phyloP scores from a whole-genome alignment of 2,329 filamentous ascomycete species.

The Colletotrichum siamense region DNA sequence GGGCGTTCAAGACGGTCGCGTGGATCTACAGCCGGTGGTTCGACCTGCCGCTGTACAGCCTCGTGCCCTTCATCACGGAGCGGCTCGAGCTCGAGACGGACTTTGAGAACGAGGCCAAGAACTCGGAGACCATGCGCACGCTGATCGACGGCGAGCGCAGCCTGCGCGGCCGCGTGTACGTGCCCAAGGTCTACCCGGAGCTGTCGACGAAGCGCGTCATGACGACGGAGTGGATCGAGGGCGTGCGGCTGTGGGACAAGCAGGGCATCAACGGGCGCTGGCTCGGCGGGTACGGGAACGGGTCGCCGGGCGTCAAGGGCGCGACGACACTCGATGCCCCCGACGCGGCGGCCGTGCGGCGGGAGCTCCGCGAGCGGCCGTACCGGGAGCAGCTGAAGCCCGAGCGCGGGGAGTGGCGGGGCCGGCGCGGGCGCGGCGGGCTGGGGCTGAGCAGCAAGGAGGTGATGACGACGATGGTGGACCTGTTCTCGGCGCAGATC shows the following conservation, averaged over 20 bases:
- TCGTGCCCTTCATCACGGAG: slow-evolving; percentile 93
- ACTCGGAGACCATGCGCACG: slow-evolving; percentile 82
- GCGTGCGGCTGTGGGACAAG: slow-evolving; percentile 91
- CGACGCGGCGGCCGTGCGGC: slow-evolving; percentile 50
- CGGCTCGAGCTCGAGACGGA: slow-evolving; percentile 93
- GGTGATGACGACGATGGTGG: slow-evolving; percentile 96
- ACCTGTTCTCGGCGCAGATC: slow-evolving; percentile 96
- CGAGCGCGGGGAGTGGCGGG: slow-evolving; percentile 79
- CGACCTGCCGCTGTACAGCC: slow-evolving; percentile 87
- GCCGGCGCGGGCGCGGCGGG: slow-evolving; percentile 74
- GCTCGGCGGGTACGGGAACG: slow-evolving; percentile 77
- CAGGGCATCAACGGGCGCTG: slow-evolving; percentile 78
- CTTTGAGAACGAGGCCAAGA: slow-evolving; percentile 89
- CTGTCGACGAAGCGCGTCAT: slow-evolving; percentile 84
- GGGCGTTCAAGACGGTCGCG: slow-evolving; percentile 91
- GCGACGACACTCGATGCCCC: slow-evolving; percentile 61
- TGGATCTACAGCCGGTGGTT: slow-evolving; percentile 87
- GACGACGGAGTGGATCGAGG: slow-evolving; percentile 98
- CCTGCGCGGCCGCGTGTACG: slow-evolving; percentile 82
- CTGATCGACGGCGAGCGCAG: slow-evolving; percentile 79
- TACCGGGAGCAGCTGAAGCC: slow-evolving; percentile 74
- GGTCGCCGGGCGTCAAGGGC: slow-evolving; percentile 80
- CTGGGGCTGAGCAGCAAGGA: slow-evolving; percentile 83
- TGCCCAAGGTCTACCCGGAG: slow-evolving; percentile 84
- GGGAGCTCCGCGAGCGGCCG: slow-evolving; percentile 55